Conservation (phyloP, 1,139 yeast genomes). For the Candida sp. region DNA sequence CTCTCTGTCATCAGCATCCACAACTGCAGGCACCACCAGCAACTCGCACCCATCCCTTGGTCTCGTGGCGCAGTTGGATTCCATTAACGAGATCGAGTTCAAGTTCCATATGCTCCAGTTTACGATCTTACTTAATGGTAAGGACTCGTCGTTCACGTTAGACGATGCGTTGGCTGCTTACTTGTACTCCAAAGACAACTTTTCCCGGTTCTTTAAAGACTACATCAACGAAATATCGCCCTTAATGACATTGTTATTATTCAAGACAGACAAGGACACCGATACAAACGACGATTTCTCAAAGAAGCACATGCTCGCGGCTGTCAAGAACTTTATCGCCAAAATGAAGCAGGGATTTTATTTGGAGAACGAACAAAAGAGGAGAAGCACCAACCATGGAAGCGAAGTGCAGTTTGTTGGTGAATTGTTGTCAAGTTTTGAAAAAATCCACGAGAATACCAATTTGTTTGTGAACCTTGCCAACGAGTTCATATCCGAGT, state of each 20-base stretch:
- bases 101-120: conserved; percentile 67
- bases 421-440: conserved; percentile 39
- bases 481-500: conserved; percentile 65
- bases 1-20: not conserved
- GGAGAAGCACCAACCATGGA: conserved; percentile 18
- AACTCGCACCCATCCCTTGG: not conserved
- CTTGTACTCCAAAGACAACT: conserved; percentile 57
- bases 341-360: conserved; percentile 30
- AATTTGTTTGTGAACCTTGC: conserved; percentile 41
- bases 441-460: conserved; percentile 37
- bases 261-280: conserved; percentile 20
- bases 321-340: conserved; percentile 25
- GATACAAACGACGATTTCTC: conserved; percentile 19
- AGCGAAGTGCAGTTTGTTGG: conserved; percentile 44
- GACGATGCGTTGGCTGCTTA: conserved; percentile 50
- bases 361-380: conserved; percentile 18
- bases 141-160: conserved; percentile 16
- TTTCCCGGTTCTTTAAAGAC: conserved; percentile 46
- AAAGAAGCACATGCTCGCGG: conserved; percentile 21
- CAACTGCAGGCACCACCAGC: not conserved
- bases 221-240: conserved; percentile 54
- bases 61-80: not conserved
- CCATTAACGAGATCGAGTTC: conserved; percentile 49
- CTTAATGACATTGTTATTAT: conserved; percentile 54
- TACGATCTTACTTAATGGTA: conserved; percentile 41